Evolutionary conservation across 495 filamentous ascomycete genomes (phyloP), one percentile per base, ranked within the genome.

Genomic region (Stereocaulon alpinum): DNA sequence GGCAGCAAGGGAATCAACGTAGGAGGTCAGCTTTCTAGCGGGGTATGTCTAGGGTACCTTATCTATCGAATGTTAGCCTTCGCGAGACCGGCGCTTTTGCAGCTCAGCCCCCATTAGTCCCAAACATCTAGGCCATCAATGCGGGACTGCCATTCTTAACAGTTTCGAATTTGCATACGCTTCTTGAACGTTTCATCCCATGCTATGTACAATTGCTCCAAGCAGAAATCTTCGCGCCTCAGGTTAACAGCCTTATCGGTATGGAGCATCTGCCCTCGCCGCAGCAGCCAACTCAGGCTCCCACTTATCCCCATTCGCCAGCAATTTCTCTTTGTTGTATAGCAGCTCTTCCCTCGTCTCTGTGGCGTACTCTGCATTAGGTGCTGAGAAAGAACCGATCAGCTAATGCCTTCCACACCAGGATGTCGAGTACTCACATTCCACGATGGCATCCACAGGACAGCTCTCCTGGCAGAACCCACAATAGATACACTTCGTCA

Each of bases 401-500:
- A 60, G 58, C 42, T 27, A 22, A 53, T 11, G 6, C 1, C 34
- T 10, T 22, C 12, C 7, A 10, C 4, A 3, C 1, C 32, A 12
- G 12, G 27, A 44, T 18, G 14, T 37, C 51, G 40, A 42, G 20
- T 34, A 73, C 79, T 69, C 71, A 82, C 80, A 88, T 73, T 95
- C 91, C 45, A 98, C 93, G 71, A 98, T 97, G 40, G 93, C 93
- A 74, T 98, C 93, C 34, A 97, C 93, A 32, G 93, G 93, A 75
- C 93, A 98, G 63, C 88, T 94, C 79, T 98, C 93, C 76, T 98
- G 93, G 80, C 93, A 98, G 79, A 94, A 94, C 15, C 93, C 93
- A 71, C 93, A 98, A 81, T 97, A 98, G 71, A 98, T 98, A 75
- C 93, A 98, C 79, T 98, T 98, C 70, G 93, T 97, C 93, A 98